Base-by-base conservation (phyloP, 2,329 filamentous ascomycete genomes). In the Stachybotrys chlorohalonatus region DNA sequence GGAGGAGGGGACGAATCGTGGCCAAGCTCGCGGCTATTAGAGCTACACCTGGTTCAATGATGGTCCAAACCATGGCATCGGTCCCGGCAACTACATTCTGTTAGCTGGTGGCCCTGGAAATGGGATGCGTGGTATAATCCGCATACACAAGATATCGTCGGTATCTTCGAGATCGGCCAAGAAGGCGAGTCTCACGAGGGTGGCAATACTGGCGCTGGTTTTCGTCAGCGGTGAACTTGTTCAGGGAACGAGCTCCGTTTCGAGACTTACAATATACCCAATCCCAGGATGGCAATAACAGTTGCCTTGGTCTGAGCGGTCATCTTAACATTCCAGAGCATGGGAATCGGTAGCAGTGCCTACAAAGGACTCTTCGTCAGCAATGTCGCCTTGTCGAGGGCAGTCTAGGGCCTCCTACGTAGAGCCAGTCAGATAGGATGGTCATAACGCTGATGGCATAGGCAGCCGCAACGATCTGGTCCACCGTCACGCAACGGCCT, bases 251-350 rank as follows among this genome's bases (percentile, higher is more conserved):
- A 47, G 8, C n/a, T 16, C 11, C 4, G 1, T 15, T 11, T 11
- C n/a, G 3, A 51, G 24, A 2, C 72, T 61, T 64, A 75, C 73
- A 81, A 81, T 48, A 81, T 68, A 39, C 78, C 78, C 48, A 81
- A 62, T 1, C 77, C 71, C 16, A 81, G 64, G 47, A 81, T 73
- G 13, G 73, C 62, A 54, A 78, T 71, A 32, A 81, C 77, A 1
- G 76, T 80, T n/a, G 66, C 62, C 64, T 81, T 81, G 49, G 78
- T 72, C 58, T 79, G 77, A 30, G 62, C 67, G 1, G 73, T 76
- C 78, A 81, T 81, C 60, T 77, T 77, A 47, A 79, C 77, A 6
- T 68, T 71, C 78, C 78, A 81, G 13, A 81, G 68, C 75, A 81
- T 79, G 1, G 78, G 76, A 36, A 81, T 75, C 1, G 78, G 78